Percentiles rank a stretch among this genome's conserved stretches.
phyloP scores from a whole-genome alignment of 257 asterid species.

The Solanum sejunctum region DNA sequence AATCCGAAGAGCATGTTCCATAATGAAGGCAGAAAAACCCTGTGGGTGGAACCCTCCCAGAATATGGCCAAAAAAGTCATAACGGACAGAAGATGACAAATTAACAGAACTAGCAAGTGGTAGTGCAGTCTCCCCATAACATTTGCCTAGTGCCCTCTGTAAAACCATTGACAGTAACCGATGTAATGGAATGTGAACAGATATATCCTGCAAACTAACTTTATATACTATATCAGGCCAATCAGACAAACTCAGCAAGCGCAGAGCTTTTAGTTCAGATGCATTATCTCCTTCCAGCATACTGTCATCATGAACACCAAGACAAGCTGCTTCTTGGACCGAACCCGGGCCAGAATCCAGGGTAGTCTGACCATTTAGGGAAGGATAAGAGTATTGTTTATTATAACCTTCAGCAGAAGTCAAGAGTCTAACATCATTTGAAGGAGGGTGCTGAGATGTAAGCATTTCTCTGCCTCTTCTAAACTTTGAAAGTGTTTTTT shows the following conservation, averaged over 20 bases:
- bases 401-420: not conserved
- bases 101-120: slow-evolving; percentile 2
- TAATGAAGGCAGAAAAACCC: slow-evolving; percentile 79
- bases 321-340: slow-evolving; percentile 21
- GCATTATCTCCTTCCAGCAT: slow-evolving; percentile 47
- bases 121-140: slow-evolving; percentile 41
- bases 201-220: slow-evolving; percentile 84
- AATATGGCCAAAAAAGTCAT: slow-evolving; percentile 60
- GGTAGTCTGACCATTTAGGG: slow-evolving; percentile 23
- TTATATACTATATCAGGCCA: slow-evolving; percentile 83
- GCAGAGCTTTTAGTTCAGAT: slow-evolving; percentile 55
- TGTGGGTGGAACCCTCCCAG: slow-evolving; percentile 77
- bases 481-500: slow-evolving; percentile 62
- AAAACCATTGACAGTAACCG: slow-evolving; percentile 69
- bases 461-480: slow-evolving; percentile 52
- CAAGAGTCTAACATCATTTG: slow-evolving; percentile 7
- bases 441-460: slow-evolving; percentile 18
- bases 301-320: slow-evolving; percentile 38
- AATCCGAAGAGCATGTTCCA: slow-evolving; percentile 95
- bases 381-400: slow-evolving; percentile 7
- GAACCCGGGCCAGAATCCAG: slow-evolving; percentile 26
- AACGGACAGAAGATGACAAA: slow-evolving; percentile 21
- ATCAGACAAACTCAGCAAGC: slow-evolving; percentile 55
- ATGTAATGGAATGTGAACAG: slow-evolving; percentile 85
- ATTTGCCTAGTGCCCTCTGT: slow-evolving; percentile 62